Conservation (phyloP, 2,329 filamentous ascomycete genomes). For the Fusarium secorum region DNA sequence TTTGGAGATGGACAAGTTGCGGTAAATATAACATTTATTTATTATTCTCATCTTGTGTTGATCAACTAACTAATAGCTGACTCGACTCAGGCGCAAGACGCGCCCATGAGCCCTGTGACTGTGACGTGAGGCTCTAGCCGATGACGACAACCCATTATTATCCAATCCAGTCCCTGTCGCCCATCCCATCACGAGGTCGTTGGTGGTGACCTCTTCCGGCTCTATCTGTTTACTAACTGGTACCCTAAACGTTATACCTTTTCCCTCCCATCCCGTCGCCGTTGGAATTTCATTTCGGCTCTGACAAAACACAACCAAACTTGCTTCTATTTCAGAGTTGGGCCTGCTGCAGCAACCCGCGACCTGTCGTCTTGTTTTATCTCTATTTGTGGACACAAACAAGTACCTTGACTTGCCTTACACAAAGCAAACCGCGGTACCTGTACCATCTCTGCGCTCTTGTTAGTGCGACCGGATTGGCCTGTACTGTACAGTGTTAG, state of each 20-base stretch:
- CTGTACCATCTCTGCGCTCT: neutral
- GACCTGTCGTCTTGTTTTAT: neutral
- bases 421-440: slow-evolving; percentile 14
- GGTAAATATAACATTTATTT: neutral
- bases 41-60: neutral
- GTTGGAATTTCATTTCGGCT: neutral
- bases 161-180: slow-evolving; percentile 31
- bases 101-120: slow-evolving; percentile 15
- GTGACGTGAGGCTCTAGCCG: slow-evolving; percentile 42
- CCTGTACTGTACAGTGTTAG: slow-evolving; percentile 17
- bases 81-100: slow-evolving; percentile 14
- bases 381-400: slow-evolving; percentile 11
- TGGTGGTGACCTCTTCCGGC: slow-evolving; percentile 19
- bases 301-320: neutral
- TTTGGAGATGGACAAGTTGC: neutral
- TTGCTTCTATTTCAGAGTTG: neutral
- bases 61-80: neutral
- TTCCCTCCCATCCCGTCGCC: neutral
- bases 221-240: neutral
- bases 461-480: slow-evolving; percentile 12
- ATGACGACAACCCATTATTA: slow-evolving; percentile 39
- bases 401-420: neutral
- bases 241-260: neutral
- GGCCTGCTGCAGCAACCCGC: slow-evolving; percentile 17
- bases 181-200: slow-evolving; percentile 43